Base-by-base conservation (phyloP, 306 rosid genomes). In the Cucurbita pepo region DNA sequence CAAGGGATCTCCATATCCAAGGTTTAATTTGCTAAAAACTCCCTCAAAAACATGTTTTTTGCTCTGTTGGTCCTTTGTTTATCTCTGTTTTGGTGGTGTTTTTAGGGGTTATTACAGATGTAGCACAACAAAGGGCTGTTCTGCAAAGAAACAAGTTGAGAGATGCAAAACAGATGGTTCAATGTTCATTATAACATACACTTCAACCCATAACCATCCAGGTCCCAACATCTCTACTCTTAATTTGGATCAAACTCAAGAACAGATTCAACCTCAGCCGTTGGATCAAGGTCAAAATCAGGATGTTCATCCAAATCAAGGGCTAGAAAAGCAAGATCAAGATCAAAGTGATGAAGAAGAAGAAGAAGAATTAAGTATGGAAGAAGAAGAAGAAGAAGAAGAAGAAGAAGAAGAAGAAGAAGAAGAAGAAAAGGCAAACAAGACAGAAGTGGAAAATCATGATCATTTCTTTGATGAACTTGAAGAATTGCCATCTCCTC, bases 81-180 rank as follows among this genome's bases (percentile, higher is more conserved):
- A n/a, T 56, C 19, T 43, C 8, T 71, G 34, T 72, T 62, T 62
- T 38, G 25, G 7, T 62, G 22, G 11, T 56, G 34, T 57, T 40
- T 65, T 44, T 82, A 92, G 98, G 82, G 96, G 98, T 3, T 92
- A 90, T 75, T 92, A 92, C 70, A 86, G 83, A 71, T 90, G 98
- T 75, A 92, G 98, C 77, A 88, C 96, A 75, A 82, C 88, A 7
- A 92, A 92, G 80, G 98, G 96, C 0, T 92, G 98, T 76, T 90
- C 91, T n/a, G 98, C 96, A 36, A 92, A 92, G 79, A 92, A 92
- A 74, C 96, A 90, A 80, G 96, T 90, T 44, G 98, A 92, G 86
- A 88, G 98, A 85, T 84, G 93, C 83, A 90, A 83, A 57, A 83
- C 90, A 55, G 98, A 92, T 83, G 81, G 91, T 55, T 92, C 98